Evolutionary conservation across 768 basidiomycete genomes (phyloP), one percentile per base, ranked within the genome.

Genomic region (Kwoniella dendrophila): DNA sequence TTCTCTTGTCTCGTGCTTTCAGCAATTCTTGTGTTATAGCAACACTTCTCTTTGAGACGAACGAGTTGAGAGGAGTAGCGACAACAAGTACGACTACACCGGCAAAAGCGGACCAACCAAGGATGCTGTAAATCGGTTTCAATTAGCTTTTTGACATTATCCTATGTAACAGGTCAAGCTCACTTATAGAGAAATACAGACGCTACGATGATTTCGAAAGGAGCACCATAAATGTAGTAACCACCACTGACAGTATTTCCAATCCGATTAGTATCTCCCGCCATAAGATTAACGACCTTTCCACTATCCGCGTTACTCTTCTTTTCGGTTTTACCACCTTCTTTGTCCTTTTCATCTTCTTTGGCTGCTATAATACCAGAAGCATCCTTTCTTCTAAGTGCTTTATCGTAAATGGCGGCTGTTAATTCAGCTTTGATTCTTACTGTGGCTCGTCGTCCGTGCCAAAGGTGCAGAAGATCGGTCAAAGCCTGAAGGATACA

Each of bases 211-310:
- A 92, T 85, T 71, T 92, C 90, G 54, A 93, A 83, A 0, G 90
- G 91, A 2, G 86, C 87, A 30, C 67, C 61, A 57, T 71, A 73
- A 26, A 68, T 53, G 44, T 63, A 67, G 40, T 73, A 72, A 6
- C 63, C 45, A 27, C 62, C 64, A 38, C 52, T 51, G 36, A 73
- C 62, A 27, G 66, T 71, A 52, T 72, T 73, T 29, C 68, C 64
- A 24, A 78, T 67, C 41, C 52, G 51, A 11, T 53, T 45, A 12
- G 71, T 67, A 59, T 77, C 71, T 45, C 67, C 69, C 29, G 89
- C 86, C 90, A 94, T 94, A 34, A 93, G 79, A 67, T 91, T 90
- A 56, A 93, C 90, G 54, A 94, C 90, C 76, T 93, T 92, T 12
- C 92, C 92, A 12, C 89, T 83, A 74, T 92, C 89, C 7, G 92